A percentile compares a stretch with the other conserved stretches of the same genome.
Conservation (phyloP, 805 yeast species). For the Hanseniaspora meyeri region DNA sequence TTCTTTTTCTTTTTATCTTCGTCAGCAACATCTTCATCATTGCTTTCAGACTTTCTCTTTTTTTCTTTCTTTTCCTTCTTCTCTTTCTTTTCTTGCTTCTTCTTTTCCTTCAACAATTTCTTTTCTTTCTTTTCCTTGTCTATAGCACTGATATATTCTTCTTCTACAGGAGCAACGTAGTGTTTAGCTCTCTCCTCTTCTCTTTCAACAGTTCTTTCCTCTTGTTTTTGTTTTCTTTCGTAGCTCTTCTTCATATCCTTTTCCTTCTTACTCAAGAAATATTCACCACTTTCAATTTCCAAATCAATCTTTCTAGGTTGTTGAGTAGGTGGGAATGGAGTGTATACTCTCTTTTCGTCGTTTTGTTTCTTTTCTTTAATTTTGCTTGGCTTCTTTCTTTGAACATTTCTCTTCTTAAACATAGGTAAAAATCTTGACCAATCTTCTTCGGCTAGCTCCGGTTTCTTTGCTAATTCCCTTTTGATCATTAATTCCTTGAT, state of each 20-base stretch:
- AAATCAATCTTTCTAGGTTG: constrained; percentile 93
- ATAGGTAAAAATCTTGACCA: constrained; percentile 95
- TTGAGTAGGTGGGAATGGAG: constrained; percentile 98
- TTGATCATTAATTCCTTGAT: constrained; percentile 96
- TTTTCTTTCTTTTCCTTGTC: constrained; percentile 20
- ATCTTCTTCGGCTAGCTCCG: constrained; percentile 89
- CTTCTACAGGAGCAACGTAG: constrained; percentile 78
- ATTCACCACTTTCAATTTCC: constrained; percentile 97
- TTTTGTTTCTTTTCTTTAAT: constrained; percentile 33
- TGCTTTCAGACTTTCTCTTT: constrained; percentile 12
- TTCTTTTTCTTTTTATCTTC: constrained; percentile 12
- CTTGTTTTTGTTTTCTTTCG: constrained; percentile 70
- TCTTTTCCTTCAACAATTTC: constrained; percentile 21
- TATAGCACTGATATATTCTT: constrained; percentile 35
- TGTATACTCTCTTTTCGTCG: constrained; percentile 59
- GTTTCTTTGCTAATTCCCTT: constrained; percentile 86
- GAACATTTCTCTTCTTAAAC: constrained; percentile 92
- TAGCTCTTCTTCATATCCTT: constrained; percentile 58
- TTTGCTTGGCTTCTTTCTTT: constrained; percentile 75
- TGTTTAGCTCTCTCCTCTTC: constrained; percentile 64
- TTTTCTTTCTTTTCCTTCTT: constrained; percentile 22
- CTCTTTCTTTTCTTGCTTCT: constrained; percentile 20
- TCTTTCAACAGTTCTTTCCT: constrained; percentile 50
- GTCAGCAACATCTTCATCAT: constrained; percentile 9
- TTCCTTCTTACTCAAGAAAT: constrained; percentile 79